phyloP scores from a whole-genome alignment of 148 eudicot species.

The Rhododendron griersonianum region DNA sequence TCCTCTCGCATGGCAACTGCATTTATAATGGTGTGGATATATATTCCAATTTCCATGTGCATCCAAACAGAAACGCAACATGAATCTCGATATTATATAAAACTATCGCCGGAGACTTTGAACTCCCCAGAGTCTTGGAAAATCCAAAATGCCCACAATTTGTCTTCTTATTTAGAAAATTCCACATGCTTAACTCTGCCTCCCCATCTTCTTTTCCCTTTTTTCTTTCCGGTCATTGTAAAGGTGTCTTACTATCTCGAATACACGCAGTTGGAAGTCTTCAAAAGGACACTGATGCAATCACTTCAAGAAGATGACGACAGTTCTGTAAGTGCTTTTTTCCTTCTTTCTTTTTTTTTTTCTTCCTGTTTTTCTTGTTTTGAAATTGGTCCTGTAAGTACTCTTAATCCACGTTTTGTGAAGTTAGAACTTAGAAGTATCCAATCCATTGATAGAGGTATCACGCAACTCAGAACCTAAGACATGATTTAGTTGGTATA shows the following conservation, averaged over 20 bases:
- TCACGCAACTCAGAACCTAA: neutral
- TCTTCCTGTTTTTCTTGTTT: no score
- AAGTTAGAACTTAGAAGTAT: neutral
- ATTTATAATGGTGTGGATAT: neutral
- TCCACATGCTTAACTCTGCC: neutral
- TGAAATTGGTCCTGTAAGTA: conserved; percentile 46
- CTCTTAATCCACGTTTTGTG: neutral
- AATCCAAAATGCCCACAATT: neutral
- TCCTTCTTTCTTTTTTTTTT: neutral
- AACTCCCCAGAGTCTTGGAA: neutral
- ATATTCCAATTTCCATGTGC: neutral
- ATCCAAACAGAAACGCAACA: neutral
- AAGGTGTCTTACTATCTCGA: conserved; percentile 6
- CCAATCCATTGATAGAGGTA: neutral
- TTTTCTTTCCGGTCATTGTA: neutral
- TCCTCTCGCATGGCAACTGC: neutral
- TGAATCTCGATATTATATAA: neutral
- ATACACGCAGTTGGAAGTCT: conserved; percentile 67
- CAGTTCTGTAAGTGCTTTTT: conserved; percentile 43
- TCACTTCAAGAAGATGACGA: conserved; percentile 91
- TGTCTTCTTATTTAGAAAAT: neutral
- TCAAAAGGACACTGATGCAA: conserved; percentile 84
- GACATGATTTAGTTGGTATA: neutral
- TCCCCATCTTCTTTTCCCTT: neutral
- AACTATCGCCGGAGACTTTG: neutral